Base-by-base conservation (phyloP, 75 land plant species). In the Cryptomeria japonica region DNA sequence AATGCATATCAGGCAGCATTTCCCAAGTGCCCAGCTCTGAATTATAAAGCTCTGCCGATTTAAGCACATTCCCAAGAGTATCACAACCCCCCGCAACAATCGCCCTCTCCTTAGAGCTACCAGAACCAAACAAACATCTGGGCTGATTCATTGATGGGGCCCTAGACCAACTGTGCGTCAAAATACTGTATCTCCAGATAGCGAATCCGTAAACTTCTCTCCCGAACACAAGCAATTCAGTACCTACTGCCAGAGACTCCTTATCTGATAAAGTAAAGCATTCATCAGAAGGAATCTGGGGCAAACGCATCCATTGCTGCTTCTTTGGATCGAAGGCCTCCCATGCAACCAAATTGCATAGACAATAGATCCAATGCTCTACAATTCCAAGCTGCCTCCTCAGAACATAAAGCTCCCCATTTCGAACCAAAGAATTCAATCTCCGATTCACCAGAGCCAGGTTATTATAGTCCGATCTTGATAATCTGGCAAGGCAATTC, bases 71-170 rank as follows among this genome's bases (percentile, higher is more conserved):
- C 12, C 90, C 92, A 25, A 55, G 3, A 18, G 87, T 68, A 75
- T 88, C 90, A 68, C 89, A 91, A 2, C 94, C 93, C n/a, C 94
- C 94, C 46, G 94, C 94, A 38, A 93, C 83, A 77, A 90, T 92
- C 36, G 92, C 94, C 84, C 88, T 88, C 41, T 93, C 91, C 6
- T 91, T 90, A 38, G 75, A 86, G 85, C 94, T 93, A 22, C 93
- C 93, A 39, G 94, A 92, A 1, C 91, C 94, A 86, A 90, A 92
- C 88, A 92, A 86, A 70, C 91, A 91, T 53, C 94, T 90, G 6
- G 91, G 90, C 4, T 42, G 78, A 22, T 88, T 87, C 94, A 92
- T 93, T 6, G n/a, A 34, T 22, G 88, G 89, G 15, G 90, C 91
- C 16, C 84, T 58, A 42, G 91, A 87, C 94, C 94, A 93, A 1